Conservation (phyloP, 805 yeast species). For the Starmera dryadoides region DNA sequence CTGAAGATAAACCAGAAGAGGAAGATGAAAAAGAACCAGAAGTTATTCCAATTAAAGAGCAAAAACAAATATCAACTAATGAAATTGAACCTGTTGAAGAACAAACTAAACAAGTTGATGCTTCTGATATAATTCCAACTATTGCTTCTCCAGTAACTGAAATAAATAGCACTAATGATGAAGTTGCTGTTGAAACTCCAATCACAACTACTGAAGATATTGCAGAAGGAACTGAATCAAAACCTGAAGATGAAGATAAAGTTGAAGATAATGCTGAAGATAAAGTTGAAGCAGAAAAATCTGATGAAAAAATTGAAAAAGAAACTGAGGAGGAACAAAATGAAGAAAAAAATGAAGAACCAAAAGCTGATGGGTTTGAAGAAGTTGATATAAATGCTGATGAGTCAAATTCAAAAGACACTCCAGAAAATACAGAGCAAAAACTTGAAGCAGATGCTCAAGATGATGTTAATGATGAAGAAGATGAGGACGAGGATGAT, state of each 20-base stretch:
- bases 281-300: constrained; percentile 6
- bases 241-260: neutral
- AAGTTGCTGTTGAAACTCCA: neutral
- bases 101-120: neutral
- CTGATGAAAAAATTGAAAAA: constrained; percentile 6
- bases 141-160: neutral
- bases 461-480: constrained; percentile 1
- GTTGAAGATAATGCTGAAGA: constrained; percentile 6
- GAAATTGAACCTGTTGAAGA: constrained; percentile 4
- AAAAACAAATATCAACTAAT: constrained; percentile 4
- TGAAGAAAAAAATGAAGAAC: neutral
- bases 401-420: constrained; percentile 1
- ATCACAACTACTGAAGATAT: constrained; percentile 1
- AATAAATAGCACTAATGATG: neutral
- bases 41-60: constrained; percentile 4
- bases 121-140: neutral
- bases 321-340: constrained; percentile 5
- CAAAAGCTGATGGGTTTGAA: neutral
- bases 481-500: constrained; percentile 3
- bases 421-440: constrained; percentile 8
- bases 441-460: constrained; percentile 3
- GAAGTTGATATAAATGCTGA: constrained; percentile 1
- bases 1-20: constrained; percentile 1
- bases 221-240: neutral
- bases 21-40: no score